A percentile compares a stretch with the other conserved stretches of the same genome.
phyloP scores from a whole-genome alignment of 257 asterid species.

The Solanum pimpinellifolium region DNA sequence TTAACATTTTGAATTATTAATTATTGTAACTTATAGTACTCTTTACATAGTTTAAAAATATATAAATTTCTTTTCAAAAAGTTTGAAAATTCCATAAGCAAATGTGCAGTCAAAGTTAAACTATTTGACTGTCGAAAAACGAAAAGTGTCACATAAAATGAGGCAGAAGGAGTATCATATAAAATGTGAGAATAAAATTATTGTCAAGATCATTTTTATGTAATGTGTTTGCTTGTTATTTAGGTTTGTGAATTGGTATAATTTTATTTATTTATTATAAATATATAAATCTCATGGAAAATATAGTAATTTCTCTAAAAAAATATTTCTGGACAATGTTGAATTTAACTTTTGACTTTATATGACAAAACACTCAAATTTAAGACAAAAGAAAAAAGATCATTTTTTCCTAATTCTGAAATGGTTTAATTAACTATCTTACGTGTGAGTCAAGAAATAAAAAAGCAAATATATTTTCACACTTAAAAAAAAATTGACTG shows the following conservation, averaged over 20 bases:
- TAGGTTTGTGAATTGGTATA: background rate
- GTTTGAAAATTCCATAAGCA: too few species aligned
- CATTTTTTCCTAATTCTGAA: background rate
- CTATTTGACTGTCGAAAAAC: too few species aligned
- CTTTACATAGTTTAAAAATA: too few species aligned
- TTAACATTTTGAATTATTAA: too few species aligned
- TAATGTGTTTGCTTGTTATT: too few species aligned
- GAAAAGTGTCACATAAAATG: too few species aligned
- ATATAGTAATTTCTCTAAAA: background rate
- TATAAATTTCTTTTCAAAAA: too few species aligned
- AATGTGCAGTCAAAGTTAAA: too few species aligned
- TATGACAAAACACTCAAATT: background rate
- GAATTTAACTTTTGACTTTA: background rate
- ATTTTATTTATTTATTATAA: background rate
- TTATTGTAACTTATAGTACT: too few species aligned
- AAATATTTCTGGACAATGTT: background rate
- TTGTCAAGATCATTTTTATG: too few species aligned
- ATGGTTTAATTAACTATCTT: background rate
- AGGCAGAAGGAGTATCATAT: too few species aligned
- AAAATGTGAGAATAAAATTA: too few species aligned
- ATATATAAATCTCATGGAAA: background rate
- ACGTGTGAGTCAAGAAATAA: background rate
- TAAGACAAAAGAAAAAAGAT: background rate
- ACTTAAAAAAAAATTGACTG: background rate
- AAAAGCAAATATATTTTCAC: background rate